A percentile compares a stretch with the other conserved stretches of the same genome.
These are phyloP conservation scores for Daldinia grandis DNA, from an alignment of 495 filamentous ascomycete species.

Conservation along the genomic window DNA sequence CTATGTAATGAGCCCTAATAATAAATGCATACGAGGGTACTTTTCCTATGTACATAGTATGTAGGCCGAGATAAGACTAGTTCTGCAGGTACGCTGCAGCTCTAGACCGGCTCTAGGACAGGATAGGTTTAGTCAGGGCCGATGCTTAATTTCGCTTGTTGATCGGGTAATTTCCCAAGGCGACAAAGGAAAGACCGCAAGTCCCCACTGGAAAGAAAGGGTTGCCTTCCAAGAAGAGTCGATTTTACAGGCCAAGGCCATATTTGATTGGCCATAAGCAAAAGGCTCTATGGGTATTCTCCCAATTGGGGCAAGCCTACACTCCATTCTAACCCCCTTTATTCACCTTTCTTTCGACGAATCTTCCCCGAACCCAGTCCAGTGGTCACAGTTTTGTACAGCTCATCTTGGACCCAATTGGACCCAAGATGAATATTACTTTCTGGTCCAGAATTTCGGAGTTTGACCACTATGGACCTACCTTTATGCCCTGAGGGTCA, in stretches of 20 bases:
- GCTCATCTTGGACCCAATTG: conserved; percentile 13
- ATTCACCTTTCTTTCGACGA: conserved; percentile 20
- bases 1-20: conserved; percentile 20
- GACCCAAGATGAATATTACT: conserved; percentile 12
- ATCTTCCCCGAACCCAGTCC: conserved; percentile 12
- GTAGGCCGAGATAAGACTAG: conserved; percentile 15
- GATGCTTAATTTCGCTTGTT: conserved; percentile 43
- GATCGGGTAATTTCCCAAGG: conserved; percentile 44
- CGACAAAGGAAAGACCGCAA: conserved; percentile 33
- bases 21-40: conserved; percentile 23
- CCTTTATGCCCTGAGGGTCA: conserved; percentile 5
- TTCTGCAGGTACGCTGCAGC: conserved; percentile 2
- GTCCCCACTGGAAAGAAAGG: conserved; percentile 25
- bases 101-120: conserved; percentile 12
- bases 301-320: conserved; percentile 32
- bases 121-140: conserved; percentile 36
- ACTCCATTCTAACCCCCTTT: conserved; percentile 22
- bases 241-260: conserved; percentile 4
- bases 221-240: conserved; percentile 30
- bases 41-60: conserved; percentile 10
- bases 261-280: conserved; percentile 18
- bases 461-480: conserved; percentile 2
- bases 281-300: conserved; percentile 17
- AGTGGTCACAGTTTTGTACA: background rate
- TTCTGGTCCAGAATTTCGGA: conserved; percentile 17